Evolutionary conservation across 2,329 filamentous ascomycete genomes (phyloP).

Genomic region (Colletotrichum higginsianum): DNA sequence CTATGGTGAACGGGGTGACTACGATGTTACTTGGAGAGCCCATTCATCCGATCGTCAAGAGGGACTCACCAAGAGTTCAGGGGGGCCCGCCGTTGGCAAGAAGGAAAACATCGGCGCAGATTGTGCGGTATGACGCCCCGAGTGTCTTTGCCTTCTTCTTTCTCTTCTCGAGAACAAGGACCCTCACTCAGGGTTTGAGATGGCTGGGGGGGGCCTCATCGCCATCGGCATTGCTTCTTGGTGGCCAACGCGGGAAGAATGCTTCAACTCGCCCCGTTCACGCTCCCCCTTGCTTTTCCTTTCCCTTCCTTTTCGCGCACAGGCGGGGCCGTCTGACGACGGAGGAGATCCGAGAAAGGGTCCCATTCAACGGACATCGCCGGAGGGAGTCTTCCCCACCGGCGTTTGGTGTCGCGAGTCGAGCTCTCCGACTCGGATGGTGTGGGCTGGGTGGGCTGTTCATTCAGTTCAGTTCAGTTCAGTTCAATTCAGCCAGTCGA

Average conservation of each 20-base stretch:
- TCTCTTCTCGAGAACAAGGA: background rate
- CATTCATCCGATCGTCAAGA: background rate
- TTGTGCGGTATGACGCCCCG: conserved; percentile 6
- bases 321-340: conserved; percentile 19
- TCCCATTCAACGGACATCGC: conserved; percentile 25
- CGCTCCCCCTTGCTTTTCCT: background rate
- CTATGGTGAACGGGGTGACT: too few species aligned
- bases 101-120: conserved; percentile 6
- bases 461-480: background rate
- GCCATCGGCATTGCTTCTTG: background rate
- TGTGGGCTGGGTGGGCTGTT: background rate
- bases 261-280: background rate
- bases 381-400: conserved; percentile 14
- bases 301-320: background rate
- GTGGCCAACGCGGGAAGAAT: background rate
- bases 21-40: too few species aligned
- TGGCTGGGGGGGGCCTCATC: background rate
- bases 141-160: background rate
- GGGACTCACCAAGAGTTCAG: background rate
- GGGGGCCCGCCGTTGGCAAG: background rate
- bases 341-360: conserved; percentile 5
- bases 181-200: background rate
- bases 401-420: conserved; percentile 26
- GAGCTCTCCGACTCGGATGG: conserved; percentile 7
- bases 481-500: background rate